Evolutionary conservation across 176 grass and related monocot species (phyloP), one percentile per base, ranked within the genome.

Genomic region (Olyra latifolia): DNA sequence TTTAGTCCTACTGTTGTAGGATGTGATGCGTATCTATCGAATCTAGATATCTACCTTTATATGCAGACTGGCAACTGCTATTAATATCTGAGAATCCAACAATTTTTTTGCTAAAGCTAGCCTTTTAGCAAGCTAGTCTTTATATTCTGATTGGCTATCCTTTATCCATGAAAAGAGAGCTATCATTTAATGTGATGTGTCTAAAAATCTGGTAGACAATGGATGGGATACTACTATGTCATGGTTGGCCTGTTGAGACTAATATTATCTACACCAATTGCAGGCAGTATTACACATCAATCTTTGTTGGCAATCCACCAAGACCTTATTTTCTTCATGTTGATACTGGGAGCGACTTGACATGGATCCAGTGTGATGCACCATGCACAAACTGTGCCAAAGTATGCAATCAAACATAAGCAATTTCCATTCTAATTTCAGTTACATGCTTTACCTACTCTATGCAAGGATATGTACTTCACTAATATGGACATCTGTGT

Each of bases 281-380:
- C 96, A 99, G 92, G 46, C 92, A 95, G 55, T 99, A 99, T 67
- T 99, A 99, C 71, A 99, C 96, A 48, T 86, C 90, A 70, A 93
- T 99, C 80, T 93, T 86, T 89, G 90, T 99, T 62, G 96, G 96
- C 20, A 99, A 91, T 86, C 90, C 96, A 63, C 96, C 90, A 10
- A 93, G 84, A 84, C 86, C 90, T 38, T 99, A 99, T 55, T 99
- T 89, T 72, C 90, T 99, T 44, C 92, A 99, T 74, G 88, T 99
- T 77, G 96, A 99, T 93, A 99, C 92, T 79, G 92, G 92, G 77
- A 99, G 96, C 10, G 96, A 93, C 74, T 85, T 99, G 81, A 95
- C 90, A 23, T 99, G 96, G 96, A 91, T 99, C 71, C 96, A 99
- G 72, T 99, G 96, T 84, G 96, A 99, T 61, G 93, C 96, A 54